phyloP scores from a whole-genome alignment of 2,329 filamentous ascomycete genomes.

The Pseudocercospora musae region DNA sequence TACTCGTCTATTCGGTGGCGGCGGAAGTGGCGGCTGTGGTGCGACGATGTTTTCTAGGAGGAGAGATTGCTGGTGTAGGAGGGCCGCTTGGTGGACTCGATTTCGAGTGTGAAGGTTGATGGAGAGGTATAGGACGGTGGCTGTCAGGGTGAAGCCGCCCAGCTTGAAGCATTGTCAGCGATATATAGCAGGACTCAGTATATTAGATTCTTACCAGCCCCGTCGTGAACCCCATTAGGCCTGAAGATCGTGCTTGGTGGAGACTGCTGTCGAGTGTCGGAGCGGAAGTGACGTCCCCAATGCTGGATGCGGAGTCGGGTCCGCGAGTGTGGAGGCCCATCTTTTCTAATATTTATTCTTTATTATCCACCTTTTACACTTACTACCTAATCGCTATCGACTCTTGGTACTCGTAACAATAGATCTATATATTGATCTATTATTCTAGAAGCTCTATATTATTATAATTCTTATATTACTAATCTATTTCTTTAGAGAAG shows the following conservation, averaged over 20 bases:
- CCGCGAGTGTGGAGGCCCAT: too few relatives aligned
- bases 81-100: slow-evolving; percentile 44
- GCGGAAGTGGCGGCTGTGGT: slow-evolving; percentile 40
- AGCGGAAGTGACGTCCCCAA: not conserved
- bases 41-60: slow-evolving; percentile 45
- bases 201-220: slow-evolving; percentile 44
- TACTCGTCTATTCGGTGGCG: slow-evolving; percentile 39
- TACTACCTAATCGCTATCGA: too few relatives aligned
- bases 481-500: too few relatives aligned
- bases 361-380: too few relatives aligned
- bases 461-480: too few relatives aligned
- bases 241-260: not conserved
- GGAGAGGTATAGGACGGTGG: slow-evolving; percentile 42
- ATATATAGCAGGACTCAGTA: not conserved
- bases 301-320: not conserved
- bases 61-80: slow-evolving; percentile 46
- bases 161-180: slow-evolving; percentile 36
- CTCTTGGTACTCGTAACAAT: too few relatives aligned
- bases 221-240: slow-evolving; percentile 47
- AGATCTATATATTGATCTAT: too few relatives aligned
- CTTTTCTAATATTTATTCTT: too few relatives aligned
- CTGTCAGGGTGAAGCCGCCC: slow-evolving; percentile 51
- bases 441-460: too few relatives aligned
- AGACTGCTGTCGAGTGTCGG: not conserved
- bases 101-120: slow-evolving; percentile 46